Conservation (phyloP, 768 basidiomycete species). For the Leccinum broughii region DNA sequence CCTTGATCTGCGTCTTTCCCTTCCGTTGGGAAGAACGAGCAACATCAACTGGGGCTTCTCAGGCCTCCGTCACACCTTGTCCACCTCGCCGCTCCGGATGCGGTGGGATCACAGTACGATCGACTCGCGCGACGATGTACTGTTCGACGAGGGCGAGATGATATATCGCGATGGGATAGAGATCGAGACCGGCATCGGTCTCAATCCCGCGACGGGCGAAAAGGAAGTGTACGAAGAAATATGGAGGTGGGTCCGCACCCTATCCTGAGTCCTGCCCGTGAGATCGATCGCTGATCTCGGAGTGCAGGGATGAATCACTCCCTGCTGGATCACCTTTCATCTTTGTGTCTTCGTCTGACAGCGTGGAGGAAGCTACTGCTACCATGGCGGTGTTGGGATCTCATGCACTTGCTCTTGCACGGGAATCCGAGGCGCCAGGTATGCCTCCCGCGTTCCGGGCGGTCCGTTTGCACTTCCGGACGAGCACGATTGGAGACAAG, state of each 20-base stretch:
- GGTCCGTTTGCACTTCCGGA: constrained; percentile 17
- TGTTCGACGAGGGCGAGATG: constrained; percentile 22
- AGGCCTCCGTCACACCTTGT: constrained; percentile 24
- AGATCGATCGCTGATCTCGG: neutral
- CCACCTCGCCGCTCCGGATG: constrained; percentile 16
- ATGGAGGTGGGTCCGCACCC: constrained; percentile 17
- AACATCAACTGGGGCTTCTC: constrained; percentile 26
- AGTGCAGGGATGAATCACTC: constrained; percentile 23
- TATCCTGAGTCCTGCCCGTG: no score
- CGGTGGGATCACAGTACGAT: constrained; percentile 22
- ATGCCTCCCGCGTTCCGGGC: constrained; percentile 10
- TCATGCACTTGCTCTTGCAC: constrained; percentile 26
- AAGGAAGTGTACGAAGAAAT: constrained; percentile 23
- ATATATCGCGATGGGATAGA: constrained; percentile 23
- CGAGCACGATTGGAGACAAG: neutral
- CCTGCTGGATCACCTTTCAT: constrained; percentile 15
- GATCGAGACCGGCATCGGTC: constrained; percentile 25
- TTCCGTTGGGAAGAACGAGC: constrained; percentile 20
- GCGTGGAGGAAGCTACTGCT: constrained; percentile 14
- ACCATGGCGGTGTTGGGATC: constrained; percentile 27
- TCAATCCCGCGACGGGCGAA: constrained; percentile 24
- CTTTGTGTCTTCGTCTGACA: constrained; percentile 23
- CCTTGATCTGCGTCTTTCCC: constrained; percentile 29
- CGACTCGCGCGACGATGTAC: constrained; percentile 20
- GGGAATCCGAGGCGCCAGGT: constrained; percentile 4